Percentiles rank a stretch among this genome's conserved stretches.
These are phyloP conservation scores for Dalechampia spathulata DNA, from an alignment of 441 rosid species.

Conservation along the genomic window DNA sequence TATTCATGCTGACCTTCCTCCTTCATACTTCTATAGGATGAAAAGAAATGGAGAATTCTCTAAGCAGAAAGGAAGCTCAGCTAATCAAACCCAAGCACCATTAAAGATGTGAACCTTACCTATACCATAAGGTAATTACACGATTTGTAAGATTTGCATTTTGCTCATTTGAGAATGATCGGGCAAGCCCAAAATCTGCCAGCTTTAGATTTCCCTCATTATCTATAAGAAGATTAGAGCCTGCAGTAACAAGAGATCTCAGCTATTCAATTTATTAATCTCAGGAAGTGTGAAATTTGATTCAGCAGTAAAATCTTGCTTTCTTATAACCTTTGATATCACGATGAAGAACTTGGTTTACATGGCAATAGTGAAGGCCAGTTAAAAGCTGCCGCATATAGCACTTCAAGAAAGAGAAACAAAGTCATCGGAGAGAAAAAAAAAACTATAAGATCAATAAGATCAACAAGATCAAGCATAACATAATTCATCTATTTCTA, in stretches of 20 bases:
- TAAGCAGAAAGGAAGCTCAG: not conserved
- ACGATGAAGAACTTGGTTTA: constrained; percentile 91
- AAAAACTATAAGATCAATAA: not conserved
- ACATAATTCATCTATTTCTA: not conserved
- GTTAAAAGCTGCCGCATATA: constrained; percentile 94
- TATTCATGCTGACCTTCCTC: not conserved
- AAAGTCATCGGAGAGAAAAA: not conserved
- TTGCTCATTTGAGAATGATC: constrained; percentile 68
- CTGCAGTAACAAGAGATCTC: constrained; percentile 28
- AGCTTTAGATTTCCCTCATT: constrained; percentile 93
- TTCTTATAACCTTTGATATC: constrained; percentile 69
- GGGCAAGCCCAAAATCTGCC: constrained; percentile 97
- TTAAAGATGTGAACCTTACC: constrained; percentile 33
- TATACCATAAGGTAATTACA: constrained; percentile 93
- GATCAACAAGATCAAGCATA: constrained; percentile 3
- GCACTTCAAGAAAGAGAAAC: constrained; percentile 41
- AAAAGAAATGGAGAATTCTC: not conserved
- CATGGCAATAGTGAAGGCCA: constrained; percentile 92
- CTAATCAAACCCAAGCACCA: not conserved
- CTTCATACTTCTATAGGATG: not conserved
- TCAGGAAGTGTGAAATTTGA: not conserved
- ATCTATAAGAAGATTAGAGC: constrained; percentile 93
- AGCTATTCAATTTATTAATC: constrained; percentile 3
- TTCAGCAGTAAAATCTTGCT: not conserved
- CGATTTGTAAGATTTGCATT: constrained; percentile 78